Base-by-base conservation (phyloP, 2,329 filamentous ascomycete genomes). In the Colletotrichum viniferum region DNA sequence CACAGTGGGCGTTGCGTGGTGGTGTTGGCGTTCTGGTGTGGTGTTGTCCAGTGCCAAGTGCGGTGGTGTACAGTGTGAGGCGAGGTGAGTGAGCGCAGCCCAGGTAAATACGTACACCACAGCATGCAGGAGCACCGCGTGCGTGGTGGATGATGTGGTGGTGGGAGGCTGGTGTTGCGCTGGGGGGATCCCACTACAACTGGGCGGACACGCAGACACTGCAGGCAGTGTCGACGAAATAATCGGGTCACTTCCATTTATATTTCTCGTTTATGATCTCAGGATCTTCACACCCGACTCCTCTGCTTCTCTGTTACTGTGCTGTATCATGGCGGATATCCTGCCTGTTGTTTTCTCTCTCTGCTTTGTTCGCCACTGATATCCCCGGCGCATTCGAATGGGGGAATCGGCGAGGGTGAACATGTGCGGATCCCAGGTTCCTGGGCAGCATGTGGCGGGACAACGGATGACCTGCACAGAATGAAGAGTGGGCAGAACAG, bases 101-200 rank as follows among this genome's bases (percentile, higher is more conserved):
- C 24, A 52, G 43, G n/a, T 52, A n/a, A 52, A 52, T 52, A 52
- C 43, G 43, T 52, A 52, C 43, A 52, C 43, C 43, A 69, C 38
- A 56, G 60, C 43, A 38, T 70, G 67, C 72, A 71, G 67, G 71
- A 71, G 71, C 38, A 74, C 36, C 67, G 66, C 55, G 32, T 74
- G 69, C 68, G 62, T 75, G 62, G 36, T 75, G 43, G 43, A 52
- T 52, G 43, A 21, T 52, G 43, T 52, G 43, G 69, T 68, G 69
- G 61, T 75, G 72, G 73, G 73, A 73, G 73, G 73, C 30, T 75
- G 73, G 73, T 75, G 43, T 62, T 75, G 69, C 43, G 43, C 65
- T 62, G 55, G 69, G 43, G 73, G 69, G 55, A 75, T 38, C 69
- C 69, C 73, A 68, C 73, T 67, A 69, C 56, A 67, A 71, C 69